phyloP scores from a whole-genome alignment of 352 stramenopile genomes.

The Saprolegnia diclina region DNA sequence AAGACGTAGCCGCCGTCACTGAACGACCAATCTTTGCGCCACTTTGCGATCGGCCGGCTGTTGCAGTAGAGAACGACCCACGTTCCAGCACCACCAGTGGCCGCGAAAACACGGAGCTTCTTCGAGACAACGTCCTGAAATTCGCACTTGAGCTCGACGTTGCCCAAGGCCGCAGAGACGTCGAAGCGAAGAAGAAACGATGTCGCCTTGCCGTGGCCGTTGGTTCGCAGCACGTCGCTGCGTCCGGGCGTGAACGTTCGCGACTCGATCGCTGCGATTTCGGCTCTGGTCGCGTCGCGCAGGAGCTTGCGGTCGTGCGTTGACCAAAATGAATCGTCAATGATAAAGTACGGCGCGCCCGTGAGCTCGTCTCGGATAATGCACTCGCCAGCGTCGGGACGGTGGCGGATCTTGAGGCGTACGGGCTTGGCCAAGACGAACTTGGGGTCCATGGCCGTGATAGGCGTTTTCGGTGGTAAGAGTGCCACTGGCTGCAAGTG shows the following conservation, averaged over 20 bases:
- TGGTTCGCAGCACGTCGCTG: neutral
- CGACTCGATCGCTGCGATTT: neutral
- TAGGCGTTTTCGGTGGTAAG: neutral
- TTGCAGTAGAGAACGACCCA: neutral
- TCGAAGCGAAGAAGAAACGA: neutral
- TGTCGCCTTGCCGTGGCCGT: neutral
- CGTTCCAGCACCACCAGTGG: neutral
- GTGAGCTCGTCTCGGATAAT: neutral
- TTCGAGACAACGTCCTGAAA: neutral
- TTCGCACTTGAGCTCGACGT: neutral
- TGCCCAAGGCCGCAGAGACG: neutral
- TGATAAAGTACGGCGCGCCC: neutral
- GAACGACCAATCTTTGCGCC: neutral
- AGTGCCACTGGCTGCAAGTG: neutral
- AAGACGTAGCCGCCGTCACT: neutral
- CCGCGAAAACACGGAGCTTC: neutral
- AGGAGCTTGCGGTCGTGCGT: neutral
- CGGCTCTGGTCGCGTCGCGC: neutral
- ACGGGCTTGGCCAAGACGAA: neutral
- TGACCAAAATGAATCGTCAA: neutral
- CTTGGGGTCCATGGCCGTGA: slow-evolving; percentile 7
- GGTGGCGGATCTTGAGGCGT: neutral
- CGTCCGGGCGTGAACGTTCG: neutral
- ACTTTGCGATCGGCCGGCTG: neutral
- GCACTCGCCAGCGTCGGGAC: neutral